These are phyloP conservation scores for Phytophthora fragariaefolia DNA, from an alignment of 352 stramenopile species.

Conservation along the genomic window DNA sequence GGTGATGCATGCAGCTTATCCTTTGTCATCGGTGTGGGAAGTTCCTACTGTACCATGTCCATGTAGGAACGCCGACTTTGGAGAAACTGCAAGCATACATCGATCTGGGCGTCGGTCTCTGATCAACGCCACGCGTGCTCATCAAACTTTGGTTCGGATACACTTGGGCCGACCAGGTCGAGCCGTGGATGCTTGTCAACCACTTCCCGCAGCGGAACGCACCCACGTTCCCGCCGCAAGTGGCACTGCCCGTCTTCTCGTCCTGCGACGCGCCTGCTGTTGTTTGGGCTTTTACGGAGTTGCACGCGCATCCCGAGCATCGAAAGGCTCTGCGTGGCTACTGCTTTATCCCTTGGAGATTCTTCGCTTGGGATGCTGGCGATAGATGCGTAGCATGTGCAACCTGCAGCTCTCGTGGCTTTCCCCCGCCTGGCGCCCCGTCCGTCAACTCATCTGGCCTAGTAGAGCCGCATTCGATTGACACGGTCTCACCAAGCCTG, in stretches of 20 bases:
- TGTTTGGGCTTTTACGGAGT: slow-evolving; percentile 39
- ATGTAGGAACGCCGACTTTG: too few species aligned
- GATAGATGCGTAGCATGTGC: slow-evolving; percentile 37
- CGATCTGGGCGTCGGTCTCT: neutral
- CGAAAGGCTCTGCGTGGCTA: slow-evolving; percentile 16
- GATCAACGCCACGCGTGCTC: neutral
- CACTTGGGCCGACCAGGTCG: slow-evolving; percentile 7
- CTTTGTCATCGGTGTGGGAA: slow-evolving; percentile 11
- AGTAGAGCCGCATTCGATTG: slow-evolving; percentile 27
- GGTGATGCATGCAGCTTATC: slow-evolving; percentile 15
- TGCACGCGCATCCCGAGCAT: slow-evolving; percentile 22
- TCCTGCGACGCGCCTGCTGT: slow-evolving; percentile 39
- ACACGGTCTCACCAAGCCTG: slow-evolving; percentile 22
- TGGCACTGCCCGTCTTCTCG: slow-evolving; percentile 23
- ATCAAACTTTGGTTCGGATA: slow-evolving; percentile 1
- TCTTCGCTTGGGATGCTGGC: slow-evolving; percentile 27
- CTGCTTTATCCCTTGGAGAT: slow-evolving; percentile 23
- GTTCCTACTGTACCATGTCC: too few species aligned
- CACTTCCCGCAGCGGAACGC: neutral
- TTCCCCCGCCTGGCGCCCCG: slow-evolving; percentile 1
- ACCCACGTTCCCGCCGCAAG: slow-evolving; percentile 19
- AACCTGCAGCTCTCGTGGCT: slow-evolving; percentile 35
- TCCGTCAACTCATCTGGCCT: too few species aligned
- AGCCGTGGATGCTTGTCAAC: slow-evolving; percentile 10
- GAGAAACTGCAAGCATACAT: neutral